phyloP scores from a whole-genome alignment of 164 flowering plant genomes.

The Houttuynia cordata region DNA sequence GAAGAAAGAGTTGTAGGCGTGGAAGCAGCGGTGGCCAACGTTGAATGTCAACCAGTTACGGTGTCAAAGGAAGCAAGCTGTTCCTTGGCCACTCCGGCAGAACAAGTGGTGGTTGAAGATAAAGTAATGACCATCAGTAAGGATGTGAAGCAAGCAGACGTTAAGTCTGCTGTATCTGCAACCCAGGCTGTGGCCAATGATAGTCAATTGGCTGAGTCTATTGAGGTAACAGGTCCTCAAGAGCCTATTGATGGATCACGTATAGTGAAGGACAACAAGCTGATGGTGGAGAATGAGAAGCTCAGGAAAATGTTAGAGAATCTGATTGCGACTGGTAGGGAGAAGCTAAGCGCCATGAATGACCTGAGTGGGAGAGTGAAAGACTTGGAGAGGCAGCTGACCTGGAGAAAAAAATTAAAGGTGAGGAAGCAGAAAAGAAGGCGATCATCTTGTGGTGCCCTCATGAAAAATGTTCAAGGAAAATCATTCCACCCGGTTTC shows the following conservation, averaged over 20 bases:
- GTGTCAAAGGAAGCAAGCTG: not conserved
- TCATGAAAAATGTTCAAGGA: not conserved
- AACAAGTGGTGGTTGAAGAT: not conserved
- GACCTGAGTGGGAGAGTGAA: slow-evolving; percentile 38
- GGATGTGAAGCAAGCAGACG: not conserved
- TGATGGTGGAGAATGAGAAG: slow-evolving; percentile 43
- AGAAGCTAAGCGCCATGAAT: slow-evolving; percentile 42
- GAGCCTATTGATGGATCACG: not conserved
- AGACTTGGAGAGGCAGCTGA: slow-evolving; percentile 43
- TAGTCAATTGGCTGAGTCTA: not conserved
- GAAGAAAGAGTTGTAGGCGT: not conserved
- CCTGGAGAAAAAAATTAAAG: slow-evolving; percentile 27
- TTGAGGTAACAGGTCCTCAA: not conserved
- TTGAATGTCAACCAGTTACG: too few relatives aligned
- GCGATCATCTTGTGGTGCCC: not conserved
- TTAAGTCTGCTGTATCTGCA: not conserved
- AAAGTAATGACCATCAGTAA: not conserved
- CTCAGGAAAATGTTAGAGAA: slow-evolving; percentile 44
- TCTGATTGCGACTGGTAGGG: slow-evolving; percentile 44
- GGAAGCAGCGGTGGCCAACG: not conserved
- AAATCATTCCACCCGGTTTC: not conserved
- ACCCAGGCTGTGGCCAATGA: not conserved
- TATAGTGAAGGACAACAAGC: not conserved
- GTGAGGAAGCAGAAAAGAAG: slow-evolving; percentile 1
- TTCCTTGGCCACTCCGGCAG: not conserved